These are phyloP conservation scores for Aspergillus sp. DNA, from an alignment of 2,329 filamentous ascomycete species.

Conservation along the genomic window DNA sequence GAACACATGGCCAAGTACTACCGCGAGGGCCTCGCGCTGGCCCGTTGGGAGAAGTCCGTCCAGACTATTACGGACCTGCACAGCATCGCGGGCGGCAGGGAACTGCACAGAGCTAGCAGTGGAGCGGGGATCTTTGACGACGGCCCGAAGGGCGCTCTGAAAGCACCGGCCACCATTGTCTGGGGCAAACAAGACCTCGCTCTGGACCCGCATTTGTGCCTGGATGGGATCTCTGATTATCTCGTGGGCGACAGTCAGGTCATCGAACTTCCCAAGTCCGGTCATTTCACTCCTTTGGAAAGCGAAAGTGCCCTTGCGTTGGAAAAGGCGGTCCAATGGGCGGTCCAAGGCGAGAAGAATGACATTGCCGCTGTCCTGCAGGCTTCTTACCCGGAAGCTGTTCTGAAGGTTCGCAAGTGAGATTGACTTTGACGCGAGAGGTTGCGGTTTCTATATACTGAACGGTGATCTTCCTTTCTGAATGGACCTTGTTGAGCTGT, in stretches of 20 bases:
- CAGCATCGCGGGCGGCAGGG: slow-evolving; percentile 37
- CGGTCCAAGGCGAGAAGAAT: slow-evolving; percentile 35
- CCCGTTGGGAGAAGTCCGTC: slow-evolving; percentile 52
- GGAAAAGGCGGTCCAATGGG: slow-evolving; percentile 41
- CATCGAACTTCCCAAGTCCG: slow-evolving; percentile 48
- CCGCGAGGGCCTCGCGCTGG: slow-evolving; percentile 47
- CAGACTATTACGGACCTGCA: slow-evolving; percentile 50
- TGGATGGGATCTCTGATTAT: slow-evolving; percentile 55
- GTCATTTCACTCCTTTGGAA: slow-evolving; percentile 57
- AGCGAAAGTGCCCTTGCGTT: slow-evolving; percentile 43
- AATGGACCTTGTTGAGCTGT: no score
- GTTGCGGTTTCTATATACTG: neutral
- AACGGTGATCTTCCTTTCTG: neutral
- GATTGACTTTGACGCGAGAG: neutral
- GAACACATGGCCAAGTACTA: slow-evolving; percentile 55
- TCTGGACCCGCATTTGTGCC: slow-evolving; percentile 47
- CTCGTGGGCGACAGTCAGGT: slow-evolving; percentile 51
- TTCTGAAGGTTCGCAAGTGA: slow-evolving; percentile 33
- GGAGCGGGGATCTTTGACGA: slow-evolving; percentile 46
- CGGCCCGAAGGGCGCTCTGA: slow-evolving; percentile 46
- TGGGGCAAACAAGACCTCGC: slow-evolving; percentile 55
- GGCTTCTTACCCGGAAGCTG: slow-evolving; percentile 33
- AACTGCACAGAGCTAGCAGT: slow-evolving; percentile 32
- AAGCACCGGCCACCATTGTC: slow-evolving; percentile 53
- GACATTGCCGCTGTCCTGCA: slow-evolving; percentile 31